Evolutionary conservation across 2,329 filamentous ascomycete genomes (phyloP).

Genomic region (Trichoderma atrobrunneum): DNA sequence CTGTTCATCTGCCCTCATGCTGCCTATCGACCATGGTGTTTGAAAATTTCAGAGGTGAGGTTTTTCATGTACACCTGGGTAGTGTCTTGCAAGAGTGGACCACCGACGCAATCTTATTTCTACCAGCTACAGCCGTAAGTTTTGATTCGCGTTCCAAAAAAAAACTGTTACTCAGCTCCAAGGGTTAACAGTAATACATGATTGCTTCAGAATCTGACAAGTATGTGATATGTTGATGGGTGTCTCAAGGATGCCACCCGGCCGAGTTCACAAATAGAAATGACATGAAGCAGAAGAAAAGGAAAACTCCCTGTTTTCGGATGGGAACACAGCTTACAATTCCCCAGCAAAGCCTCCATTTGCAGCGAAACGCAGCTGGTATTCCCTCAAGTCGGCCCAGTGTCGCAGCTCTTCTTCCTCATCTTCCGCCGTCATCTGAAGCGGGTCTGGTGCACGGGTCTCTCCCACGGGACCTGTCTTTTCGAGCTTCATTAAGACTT

Average conservation of each 20-base stretch:
- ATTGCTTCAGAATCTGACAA: background rate
- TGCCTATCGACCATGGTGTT: background rate
- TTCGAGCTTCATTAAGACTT: constrained; percentile 72
- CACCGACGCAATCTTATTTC: background rate
- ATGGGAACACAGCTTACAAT: background rate
- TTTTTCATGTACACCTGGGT: background rate
- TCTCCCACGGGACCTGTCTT: constrained; percentile 48
- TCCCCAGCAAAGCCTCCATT: constrained; percentile 52
- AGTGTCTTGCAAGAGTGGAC: background rate
- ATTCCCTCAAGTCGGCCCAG: constrained; percentile 78
- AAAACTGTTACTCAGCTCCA: background rate
- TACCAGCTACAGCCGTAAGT: background rate
- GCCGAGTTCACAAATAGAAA: background rate
- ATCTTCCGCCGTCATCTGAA: constrained; percentile 51
- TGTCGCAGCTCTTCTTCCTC: constrained; percentile 73
- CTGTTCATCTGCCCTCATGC: background rate
- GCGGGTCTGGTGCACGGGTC: constrained; percentile 32
- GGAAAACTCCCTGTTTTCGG: background rate
- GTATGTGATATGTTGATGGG: background rate
- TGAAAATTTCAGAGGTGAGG: background rate
- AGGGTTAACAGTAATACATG: background rate
- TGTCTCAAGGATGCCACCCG: background rate
- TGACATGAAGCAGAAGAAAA: background rate
- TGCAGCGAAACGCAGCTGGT: constrained; percentile 69
- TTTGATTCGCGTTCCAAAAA: background rate